phyloP scores from a whole-genome alignment of 2,329 filamentous ascomycete species.

The Onygena corvina region DNA sequence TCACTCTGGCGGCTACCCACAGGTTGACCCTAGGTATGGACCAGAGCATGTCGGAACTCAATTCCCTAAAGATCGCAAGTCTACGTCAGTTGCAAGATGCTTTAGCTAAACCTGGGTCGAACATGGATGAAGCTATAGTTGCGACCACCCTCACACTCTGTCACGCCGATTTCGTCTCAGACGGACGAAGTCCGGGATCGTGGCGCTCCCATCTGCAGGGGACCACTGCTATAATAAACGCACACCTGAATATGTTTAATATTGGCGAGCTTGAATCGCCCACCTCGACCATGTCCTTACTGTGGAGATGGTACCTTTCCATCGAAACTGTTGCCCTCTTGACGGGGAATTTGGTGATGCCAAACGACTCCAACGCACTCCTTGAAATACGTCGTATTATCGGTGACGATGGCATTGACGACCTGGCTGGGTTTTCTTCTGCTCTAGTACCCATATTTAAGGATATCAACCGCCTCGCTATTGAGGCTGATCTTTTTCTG shows the following conservation, averaged over 20 bases:
- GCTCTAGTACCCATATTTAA: slow-evolving; percentile 14
- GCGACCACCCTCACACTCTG: slow-evolving; percentile 16
- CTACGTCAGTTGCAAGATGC: slow-evolving; percentile 12
- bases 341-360: slow-evolving; percentile 14
- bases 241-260: slow-evolving; percentile 12
- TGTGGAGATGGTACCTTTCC: slow-evolving; percentile 17
- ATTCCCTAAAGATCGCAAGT: slow-evolving; percentile 10
- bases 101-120: slow-evolving; percentile 8
- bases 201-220: slow-evolving; percentile 17
- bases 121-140: slow-evolving; percentile 13
- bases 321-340: slow-evolving; percentile 15
- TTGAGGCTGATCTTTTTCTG: slow-evolving; percentile 8
- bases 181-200: slow-evolving; percentile 14
- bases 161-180: slow-evolving; percentile 14
- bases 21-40: slow-evolving; percentile 27
- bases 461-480: slow-evolving; percentile 14
- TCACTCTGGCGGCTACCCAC: slow-evolving; percentile 18
- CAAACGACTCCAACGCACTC: slow-evolving; percentile 10
- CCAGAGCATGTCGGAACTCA: slow-evolving; percentile 22
- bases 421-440: slow-evolving; percentile 15
- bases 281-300: slow-evolving; percentile 11
- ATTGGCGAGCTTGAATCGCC: slow-evolving; percentile 2
- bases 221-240: slow-evolving; percentile 14
- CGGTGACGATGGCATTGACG: slow-evolving; percentile 14
- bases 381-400: slow-evolving; percentile 11